These are phyloP conservation scores for Coemansia sp. DNA, from an alignment of 192 early-diverging fungal species.

Conservation along the genomic window DNA sequence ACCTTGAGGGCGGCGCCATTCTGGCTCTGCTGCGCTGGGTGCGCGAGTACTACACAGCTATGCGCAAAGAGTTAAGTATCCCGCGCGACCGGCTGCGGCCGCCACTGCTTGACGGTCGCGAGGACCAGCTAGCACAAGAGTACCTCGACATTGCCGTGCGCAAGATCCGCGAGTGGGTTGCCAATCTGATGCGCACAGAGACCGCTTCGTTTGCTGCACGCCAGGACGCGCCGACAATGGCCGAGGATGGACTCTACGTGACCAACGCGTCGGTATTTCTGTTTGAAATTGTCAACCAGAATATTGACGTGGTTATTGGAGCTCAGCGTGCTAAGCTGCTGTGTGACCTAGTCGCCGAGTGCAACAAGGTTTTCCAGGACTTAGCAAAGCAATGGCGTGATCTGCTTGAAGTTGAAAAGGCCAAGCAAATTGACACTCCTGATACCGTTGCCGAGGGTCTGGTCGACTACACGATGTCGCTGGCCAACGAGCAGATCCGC, in stretches of 20 bases:
- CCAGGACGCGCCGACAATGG: constrained; percentile 66
- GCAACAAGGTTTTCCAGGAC: constrained; percentile 76
- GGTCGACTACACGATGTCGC: constrained; percentile 93
- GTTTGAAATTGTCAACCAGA: constrained; percentile 98
- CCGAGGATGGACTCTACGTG: constrained; percentile 75
- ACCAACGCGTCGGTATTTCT: constrained; percentile 76
- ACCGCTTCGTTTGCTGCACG: constrained; percentile 67
- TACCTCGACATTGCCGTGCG: constrained; percentile 86
- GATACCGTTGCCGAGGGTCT: constrained; percentile 79
- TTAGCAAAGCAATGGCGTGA: constrained; percentile 82
- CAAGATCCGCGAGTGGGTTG: constrained; percentile 89
- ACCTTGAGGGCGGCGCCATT: constrained; percentile 85
- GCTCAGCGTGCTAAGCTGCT: constrained; percentile 88
- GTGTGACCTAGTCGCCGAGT: constrained; percentile 80
- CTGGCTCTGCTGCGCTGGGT: constrained; percentile 84
- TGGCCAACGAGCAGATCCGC: constrained; percentile 92
- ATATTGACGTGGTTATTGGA: constrained; percentile 83
- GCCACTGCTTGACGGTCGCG: constrained; percentile 85
- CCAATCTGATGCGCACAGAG: constrained; percentile 84
- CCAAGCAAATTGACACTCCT: constrained; percentile 73
- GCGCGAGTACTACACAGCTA: constrained; percentile 85
- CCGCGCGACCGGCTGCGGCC: constrained; percentile 87
- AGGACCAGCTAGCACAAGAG: constrained; percentile 83
- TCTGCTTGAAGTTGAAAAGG: constrained; percentile 70
- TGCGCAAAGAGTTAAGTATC: constrained; percentile 83